These are phyloP conservation scores for Rhodotorula glutinis DNA, from an alignment of 1,284 basidiomycete species.

Conservation along the genomic window DNA sequence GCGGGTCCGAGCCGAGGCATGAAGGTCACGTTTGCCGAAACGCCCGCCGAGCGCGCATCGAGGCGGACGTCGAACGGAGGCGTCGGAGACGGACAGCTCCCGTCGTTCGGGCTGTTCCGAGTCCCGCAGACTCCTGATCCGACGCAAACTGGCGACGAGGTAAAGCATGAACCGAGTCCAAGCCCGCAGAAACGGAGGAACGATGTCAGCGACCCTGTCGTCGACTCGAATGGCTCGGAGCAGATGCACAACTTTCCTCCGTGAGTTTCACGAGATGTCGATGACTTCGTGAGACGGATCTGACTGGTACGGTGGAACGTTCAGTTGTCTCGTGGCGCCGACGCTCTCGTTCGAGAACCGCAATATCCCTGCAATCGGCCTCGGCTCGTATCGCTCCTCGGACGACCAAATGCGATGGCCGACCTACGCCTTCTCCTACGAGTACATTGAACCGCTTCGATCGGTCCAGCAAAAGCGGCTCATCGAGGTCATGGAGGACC, in stretches of 20 bases:
- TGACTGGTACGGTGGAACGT: no score
- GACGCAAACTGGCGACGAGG: background rate
- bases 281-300: no score
- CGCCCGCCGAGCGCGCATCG: background rate
- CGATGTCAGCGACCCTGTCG: no score
- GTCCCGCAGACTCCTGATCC: slow-evolving; percentile 15
- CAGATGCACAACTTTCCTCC: no score
- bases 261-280: no score
- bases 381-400: background rate
- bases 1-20: background rate
- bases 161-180: slow-evolving; percentile 9
- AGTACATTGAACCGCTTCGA: background rate
- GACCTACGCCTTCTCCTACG: background rate
- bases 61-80: background rate
- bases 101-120: slow-evolving; percentile 9
- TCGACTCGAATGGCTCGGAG: no score
- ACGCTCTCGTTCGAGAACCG: background rate
- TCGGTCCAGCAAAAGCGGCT: background rate
- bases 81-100: background rate
- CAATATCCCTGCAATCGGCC: background rate
- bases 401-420: background rate
- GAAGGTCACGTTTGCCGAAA: background rate
- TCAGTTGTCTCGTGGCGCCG: background rate
- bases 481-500: background rate
- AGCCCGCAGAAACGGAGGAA: background rate